Conservation (phyloP, 1,284 basidiomycete species). For the Leccinum subrobustum region DNA sequence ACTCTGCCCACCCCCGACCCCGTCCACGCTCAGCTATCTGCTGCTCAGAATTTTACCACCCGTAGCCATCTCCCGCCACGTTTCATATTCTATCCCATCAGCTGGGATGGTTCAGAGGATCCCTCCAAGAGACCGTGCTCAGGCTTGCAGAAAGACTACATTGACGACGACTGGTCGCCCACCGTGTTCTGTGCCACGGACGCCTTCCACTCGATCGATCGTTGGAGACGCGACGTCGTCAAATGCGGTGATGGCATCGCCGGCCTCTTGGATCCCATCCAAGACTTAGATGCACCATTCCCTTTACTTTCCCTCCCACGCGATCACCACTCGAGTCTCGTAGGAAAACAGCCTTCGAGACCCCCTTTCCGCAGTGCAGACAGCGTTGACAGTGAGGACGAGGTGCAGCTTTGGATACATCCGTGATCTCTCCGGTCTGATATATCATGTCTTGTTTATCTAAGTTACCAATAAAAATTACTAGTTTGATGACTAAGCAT, state of each 20-base stretch:
- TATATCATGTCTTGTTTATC: no score
- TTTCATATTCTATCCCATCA: conserved; percentile 29
- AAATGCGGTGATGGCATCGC: conserved; percentile 1
- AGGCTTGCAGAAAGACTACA: background rate
- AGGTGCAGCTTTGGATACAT: conserved; percentile 18
- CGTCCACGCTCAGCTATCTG: conserved; percentile 10
- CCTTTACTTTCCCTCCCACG: conserved; percentile 18
- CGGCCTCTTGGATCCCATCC: conserved; percentile 21
- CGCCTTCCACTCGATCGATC: conserved; percentile 22
- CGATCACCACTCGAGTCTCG: background rate
- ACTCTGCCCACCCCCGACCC: conserved; percentile 19
- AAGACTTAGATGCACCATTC: conserved; percentile 11
- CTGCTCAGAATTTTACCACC: no score
- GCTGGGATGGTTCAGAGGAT: conserved; percentile 25
- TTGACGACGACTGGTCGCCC: conserved; percentile 4
- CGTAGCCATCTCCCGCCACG: conserved; percentile 18
- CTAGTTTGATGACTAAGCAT: conserved; percentile 25
- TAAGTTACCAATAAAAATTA: no score
- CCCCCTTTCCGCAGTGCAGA: background rate
- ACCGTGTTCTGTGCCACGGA: conserved; percentile 14
- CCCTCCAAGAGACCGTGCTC: background rate
- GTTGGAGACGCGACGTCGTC: conserved; percentile 22
- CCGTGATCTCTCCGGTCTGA: conserved; percentile 1
- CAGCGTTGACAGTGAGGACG: conserved; percentile 7
- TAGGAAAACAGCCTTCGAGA: background rate